These are phyloP conservation scores for Penicillium angulare DNA, from an alignment of 495 filamentous ascomycete genomes.

Conservation along the genomic window DNA sequence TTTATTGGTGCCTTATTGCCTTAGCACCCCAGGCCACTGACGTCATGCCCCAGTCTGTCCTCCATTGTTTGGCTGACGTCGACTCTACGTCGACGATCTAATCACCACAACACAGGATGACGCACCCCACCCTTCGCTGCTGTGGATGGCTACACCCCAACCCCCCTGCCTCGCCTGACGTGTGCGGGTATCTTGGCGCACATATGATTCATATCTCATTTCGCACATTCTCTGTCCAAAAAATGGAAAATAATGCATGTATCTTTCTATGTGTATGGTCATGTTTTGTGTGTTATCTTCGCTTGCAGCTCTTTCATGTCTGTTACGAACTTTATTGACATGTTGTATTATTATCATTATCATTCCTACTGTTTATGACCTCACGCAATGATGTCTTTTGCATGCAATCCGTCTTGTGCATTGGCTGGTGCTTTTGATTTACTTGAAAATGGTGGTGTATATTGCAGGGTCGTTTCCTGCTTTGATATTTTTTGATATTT, in stretches of 20 bases:
- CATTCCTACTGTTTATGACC: slow-evolving; percentile 20
- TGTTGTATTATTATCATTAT: slow-evolving; percentile 21
- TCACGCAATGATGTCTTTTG: slow-evolving; percentile 26
- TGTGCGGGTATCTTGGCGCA: slow-evolving; percentile 18
- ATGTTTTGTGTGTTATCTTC: slow-evolving; percentile 17
- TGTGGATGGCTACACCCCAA: background rate
- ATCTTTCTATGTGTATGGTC: slow-evolving; percentile 16
- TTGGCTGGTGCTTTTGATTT: slow-evolving; percentile 5
- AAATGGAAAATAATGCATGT: slow-evolving; percentile 11
- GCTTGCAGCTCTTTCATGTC: slow-evolving; percentile 24
- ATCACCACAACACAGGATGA: slow-evolving; percentile 11
- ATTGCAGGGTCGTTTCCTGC: background rate
- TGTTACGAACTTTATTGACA: slow-evolving; percentile 18
- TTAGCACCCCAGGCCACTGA: slow-evolving; percentile 15
- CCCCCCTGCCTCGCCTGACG: slow-evolving; percentile 17
- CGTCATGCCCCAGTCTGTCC: slow-evolving; percentile 11
- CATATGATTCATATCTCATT: slow-evolving; percentile 12
- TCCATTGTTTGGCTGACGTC: slow-evolving; percentile 14
- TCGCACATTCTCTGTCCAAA: slow-evolving; percentile 3
- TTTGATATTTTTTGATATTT: background rate
- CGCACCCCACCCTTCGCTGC: slow-evolving; percentile 8
- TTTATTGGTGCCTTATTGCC: slow-evolving; percentile 16
- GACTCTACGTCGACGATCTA: slow-evolving; percentile 21
- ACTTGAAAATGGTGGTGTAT: background rate
- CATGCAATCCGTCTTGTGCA: slow-evolving; percentile 13